A percentile compares a stretch with the other conserved stretches of the same genome.
Conservation (phyloP, 2,329 filamentous ascomycete genomes). For the Phyllosticta paracitricarpa region DNA sequence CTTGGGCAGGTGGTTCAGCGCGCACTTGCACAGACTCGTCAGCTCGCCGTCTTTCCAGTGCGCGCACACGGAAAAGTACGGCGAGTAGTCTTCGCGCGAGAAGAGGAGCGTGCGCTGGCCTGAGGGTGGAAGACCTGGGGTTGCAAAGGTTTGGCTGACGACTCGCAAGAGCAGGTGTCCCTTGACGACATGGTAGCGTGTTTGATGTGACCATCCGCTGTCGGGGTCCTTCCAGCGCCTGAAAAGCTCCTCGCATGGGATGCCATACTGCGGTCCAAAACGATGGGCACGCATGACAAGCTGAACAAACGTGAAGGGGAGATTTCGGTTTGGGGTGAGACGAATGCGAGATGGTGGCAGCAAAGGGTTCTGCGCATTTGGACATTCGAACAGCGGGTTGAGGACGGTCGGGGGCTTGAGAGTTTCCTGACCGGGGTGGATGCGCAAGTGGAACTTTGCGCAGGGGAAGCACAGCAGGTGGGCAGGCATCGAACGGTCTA, state of each 20-base stretch:
- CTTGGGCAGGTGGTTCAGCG: conserved; percentile 46
- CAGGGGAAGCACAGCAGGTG: conserved; percentile 53
- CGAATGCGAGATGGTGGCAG: conserved; percentile 38
- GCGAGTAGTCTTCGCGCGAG: conserved; percentile 45
- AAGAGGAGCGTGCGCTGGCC: conserved; percentile 48
- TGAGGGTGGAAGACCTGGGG: conserved; percentile 41
- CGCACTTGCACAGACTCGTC: conserved; percentile 52
- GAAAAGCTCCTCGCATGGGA: conserved; percentile 36
- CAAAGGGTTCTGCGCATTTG: conserved; percentile 40
- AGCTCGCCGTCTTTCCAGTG: conserved; percentile 54
- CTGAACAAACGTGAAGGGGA: conserved; percentile 51
- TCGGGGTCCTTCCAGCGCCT: conserved; percentile 45
- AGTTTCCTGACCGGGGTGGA: conserved; percentile 42
- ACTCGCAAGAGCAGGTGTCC: conserved; percentile 50
- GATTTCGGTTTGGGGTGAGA: conserved; percentile 43
- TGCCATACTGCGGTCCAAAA: conserved; percentile 40
- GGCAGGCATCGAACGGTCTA: conserved; percentile 43
- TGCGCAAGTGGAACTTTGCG: conserved; percentile 44
- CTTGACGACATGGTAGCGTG: conserved; percentile 42
- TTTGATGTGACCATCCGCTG: conserved; percentile 45
- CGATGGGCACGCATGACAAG: conserved; percentile 41
- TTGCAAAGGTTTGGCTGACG: conserved; percentile 43
- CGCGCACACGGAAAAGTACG: conserved; percentile 52
- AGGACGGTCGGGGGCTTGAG: conserved; percentile 43
- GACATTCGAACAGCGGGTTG: conserved; percentile 49